These are phyloP conservation scores for Backusella mclennaniae DNA, from an alignment of 192 early-diverging fungal species.

Conservation along the genomic window DNA sequence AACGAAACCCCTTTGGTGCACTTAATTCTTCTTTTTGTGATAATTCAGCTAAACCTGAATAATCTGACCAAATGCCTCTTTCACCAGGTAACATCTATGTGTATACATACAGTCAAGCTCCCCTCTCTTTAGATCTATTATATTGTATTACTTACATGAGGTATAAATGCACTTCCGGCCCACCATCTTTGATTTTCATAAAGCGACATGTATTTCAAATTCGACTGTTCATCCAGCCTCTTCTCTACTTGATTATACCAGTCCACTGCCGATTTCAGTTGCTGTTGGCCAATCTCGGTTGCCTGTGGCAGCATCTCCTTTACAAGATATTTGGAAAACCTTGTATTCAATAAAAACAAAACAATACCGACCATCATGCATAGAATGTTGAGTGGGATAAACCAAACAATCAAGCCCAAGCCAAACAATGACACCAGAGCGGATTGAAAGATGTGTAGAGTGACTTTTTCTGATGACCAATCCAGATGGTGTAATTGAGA, in stretches of 20 bases:
- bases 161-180: slow-evolving; percentile 22
- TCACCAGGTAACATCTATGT: slow-evolving; percentile 22
- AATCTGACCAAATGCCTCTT: slow-evolving; percentile 35
- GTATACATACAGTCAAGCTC: no score
- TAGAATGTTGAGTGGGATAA: slow-evolving; percentile 48
- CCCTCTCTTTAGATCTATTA: no score
- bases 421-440: slow-evolving; percentile 35
- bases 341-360: slow-evolving; percentile 61
- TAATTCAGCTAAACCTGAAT: slow-evolving; percentile 17
- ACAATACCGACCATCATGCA: slow-evolving; percentile 50
- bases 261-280: neutral
- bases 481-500: slow-evolving; percentile 41
- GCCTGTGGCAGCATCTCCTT: slow-evolving; percentile 16
- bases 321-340: slow-evolving; percentile 39
- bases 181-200: slow-evolving; percentile 37
- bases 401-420: slow-evolving; percentile 38
- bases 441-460: slow-evolving; percentile 42
- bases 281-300: neutral
- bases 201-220: slow-evolving; percentile 22
- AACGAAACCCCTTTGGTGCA: slow-evolving; percentile 33
- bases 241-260: slow-evolving; percentile 16
- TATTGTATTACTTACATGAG: neutral
- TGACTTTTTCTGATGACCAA: slow-evolving; percentile 47
- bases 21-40: neutral
- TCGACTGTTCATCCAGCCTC: neutral